Base-by-base conservation (phyloP, 2,329 filamentous ascomycete genomes). In the Neonectria sp. region DNA sequence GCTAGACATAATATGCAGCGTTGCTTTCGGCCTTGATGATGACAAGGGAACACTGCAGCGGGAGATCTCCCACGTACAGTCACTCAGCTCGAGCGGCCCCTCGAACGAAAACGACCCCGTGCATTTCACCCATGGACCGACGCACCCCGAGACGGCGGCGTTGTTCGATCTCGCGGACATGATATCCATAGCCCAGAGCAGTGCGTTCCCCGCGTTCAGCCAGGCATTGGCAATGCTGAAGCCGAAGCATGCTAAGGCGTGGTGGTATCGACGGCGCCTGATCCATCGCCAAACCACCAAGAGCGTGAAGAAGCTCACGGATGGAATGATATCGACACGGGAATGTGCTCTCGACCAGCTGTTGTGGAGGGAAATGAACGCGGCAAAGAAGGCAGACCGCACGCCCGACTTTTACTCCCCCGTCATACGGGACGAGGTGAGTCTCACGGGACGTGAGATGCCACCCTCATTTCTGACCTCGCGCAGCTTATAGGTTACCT, bases 1-100 rank as follows among this genome's bases (percentile, higher is more conserved):
- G 1, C 72, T 82, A 3, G 81, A 82, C 58, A 78, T 79, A 53
- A 80, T 83, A 35, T 76, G 76, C n/a, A 76, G 76, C 17, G 77
- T 74, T 6, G 75, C 81, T 0, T 81, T 82, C 63, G 79, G 77
- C 15, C 60, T 76, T 45, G 75, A 75, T 4, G 67, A 70, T 24
- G 63, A 67, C n/a, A 59, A 70, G 45, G 67, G 69, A 9, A 62
- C 73, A 0, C 55, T 76, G 13, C 59, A 49, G 3, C 63, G 64
- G 9, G 72, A 76, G 21, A 64, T 65, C 13, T 12, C 24, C 3
- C 67, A 73, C 45, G 40, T 69, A 1, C 55, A 65, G 24, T 27
- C 55, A n/a, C 55, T 68, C 45, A 40, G 35, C 11, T 35, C 53
- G 1, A 40, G 48, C 29, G 21, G 49, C 4, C 21, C 29, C 6